Conservation (phyloP, 1,284 basidiomycete species). For the Ceratobasidium theobromae region DNA sequence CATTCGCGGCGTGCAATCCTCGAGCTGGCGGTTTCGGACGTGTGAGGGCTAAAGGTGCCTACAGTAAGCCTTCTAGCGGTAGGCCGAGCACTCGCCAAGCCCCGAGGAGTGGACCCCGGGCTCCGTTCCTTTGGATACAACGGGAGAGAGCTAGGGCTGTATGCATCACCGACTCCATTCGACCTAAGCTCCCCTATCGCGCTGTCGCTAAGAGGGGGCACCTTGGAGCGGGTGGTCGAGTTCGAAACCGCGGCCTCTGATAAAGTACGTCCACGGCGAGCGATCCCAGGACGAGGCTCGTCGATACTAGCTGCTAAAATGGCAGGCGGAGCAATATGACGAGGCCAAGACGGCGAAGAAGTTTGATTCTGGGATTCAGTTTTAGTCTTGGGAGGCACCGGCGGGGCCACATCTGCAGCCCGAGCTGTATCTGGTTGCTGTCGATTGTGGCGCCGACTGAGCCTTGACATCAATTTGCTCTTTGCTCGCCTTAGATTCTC, state of each 20-base stretch:
- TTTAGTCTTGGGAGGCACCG: not conserved
- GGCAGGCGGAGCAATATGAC: constrained; percentile 26
- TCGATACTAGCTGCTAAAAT: constrained; percentile 19
- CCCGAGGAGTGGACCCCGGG: not conserved
- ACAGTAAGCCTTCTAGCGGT: not conserved
- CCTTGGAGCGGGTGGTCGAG: not conserved
- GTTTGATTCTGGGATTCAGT: not conserved
- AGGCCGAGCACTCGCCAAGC: not conserved
- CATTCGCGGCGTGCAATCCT: constrained; percentile 6
- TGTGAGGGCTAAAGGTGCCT: constrained; percentile 1
- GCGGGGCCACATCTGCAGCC: not conserved
- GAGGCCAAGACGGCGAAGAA: not conserved
- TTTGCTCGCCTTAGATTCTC: not conserved
- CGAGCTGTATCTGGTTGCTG: not conserved
- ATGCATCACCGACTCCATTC: constrained; percentile 14
- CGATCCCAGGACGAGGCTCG: not conserved
- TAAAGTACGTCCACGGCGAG: not conserved
- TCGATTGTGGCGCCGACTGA: not conserved
- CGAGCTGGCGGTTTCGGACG: not conserved
- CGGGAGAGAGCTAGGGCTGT: constrained; percentile 11
- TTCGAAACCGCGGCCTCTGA: not conserved
- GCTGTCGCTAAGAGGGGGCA: too few relatives aligned
- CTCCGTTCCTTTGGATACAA: not conserved
- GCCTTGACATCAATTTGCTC: not conserved
- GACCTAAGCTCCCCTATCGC: constrained; percentile 6